A percentile compares a stretch with the other conserved stretches of the same genome.
These are phyloP conservation scores for Pterocarpus santalinus DNA, from an alignment of 306 rosid species.

Conservation along the genomic window DNA sequence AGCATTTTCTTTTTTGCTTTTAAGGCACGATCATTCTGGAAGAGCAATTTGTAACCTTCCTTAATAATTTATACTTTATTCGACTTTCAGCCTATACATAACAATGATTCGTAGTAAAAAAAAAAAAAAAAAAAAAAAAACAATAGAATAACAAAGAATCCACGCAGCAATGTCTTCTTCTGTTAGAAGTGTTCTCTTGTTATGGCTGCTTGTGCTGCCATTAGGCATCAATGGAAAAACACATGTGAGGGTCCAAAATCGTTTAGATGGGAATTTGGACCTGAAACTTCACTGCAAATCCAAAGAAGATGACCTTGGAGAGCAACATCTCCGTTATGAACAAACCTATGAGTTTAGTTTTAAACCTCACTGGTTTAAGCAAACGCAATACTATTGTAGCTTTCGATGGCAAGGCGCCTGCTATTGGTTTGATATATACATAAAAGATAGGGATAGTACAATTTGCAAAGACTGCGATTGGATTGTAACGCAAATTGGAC, in stretches of 20 bases:
- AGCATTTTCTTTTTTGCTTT: too few species aligned
- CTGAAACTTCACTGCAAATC: conserved; percentile 3
- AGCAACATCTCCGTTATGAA: neutral
- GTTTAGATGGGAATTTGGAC: neutral
- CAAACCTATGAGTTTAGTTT: neutral
- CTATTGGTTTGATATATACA: neutral
- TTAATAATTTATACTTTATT: too few species aligned
- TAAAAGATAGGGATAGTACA: neutral
- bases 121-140: too few species aligned
- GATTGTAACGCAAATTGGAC: neutral
- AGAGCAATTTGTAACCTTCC: too few species aligned
- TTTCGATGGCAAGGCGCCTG: neutral
- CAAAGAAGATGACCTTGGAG: neutral
- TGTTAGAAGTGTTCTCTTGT: neutral
- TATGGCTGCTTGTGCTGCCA: too few species aligned
- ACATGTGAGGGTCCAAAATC: neutral
- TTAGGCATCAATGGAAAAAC: neutral
- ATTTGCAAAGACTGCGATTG: neutral
- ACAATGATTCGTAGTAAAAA: too few species aligned
- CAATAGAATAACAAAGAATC: too few species aligned
- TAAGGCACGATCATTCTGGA: too few species aligned
- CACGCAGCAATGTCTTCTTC: too few species aligned
- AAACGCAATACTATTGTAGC: neutral
- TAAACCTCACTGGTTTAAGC: too few species aligned
- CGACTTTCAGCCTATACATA: too few species aligned